Evolutionary conservation across 1,284 basidiomycete genomes (phyloP).

Genomic region (Irpex sp.): DNA sequence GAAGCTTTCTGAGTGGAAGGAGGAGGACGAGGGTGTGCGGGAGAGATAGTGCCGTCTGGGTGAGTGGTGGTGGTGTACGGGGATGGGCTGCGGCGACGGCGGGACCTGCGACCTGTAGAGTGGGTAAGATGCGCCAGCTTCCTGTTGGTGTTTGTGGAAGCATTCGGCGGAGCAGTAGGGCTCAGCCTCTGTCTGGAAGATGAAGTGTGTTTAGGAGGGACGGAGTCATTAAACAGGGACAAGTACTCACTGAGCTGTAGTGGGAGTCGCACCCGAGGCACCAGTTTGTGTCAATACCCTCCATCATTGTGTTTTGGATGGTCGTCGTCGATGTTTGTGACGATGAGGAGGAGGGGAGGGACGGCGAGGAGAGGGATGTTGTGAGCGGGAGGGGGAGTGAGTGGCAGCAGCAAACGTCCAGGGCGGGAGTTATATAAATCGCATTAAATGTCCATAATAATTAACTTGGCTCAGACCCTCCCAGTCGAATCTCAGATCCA

Average conservation of each 20-base stretch:
- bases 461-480: neutral
- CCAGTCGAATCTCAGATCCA: neutral
- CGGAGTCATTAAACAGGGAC: neutral
- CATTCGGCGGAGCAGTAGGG: conserved; percentile 5
- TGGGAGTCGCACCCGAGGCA: conserved; percentile 7
- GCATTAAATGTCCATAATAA: neutral
- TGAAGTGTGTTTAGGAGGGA: conserved; percentile 11
- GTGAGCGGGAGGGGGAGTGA: neutral
- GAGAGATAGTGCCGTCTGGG: neutral
- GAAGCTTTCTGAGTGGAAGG: conserved; percentile 13
- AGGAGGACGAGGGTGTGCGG: conserved; percentile 7
- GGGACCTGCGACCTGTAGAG: neutral
- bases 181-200: conserved; percentile 3
- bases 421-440: neutral
- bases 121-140: neutral
- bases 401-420: neutral
- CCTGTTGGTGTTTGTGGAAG: neutral
- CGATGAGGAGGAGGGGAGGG: conserved; percentile 7
- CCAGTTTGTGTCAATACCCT: conserved; percentile 7
- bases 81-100: conserved; percentile 3
- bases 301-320: conserved; percentile 11
- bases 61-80: neutral
- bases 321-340: conserved; percentile 9
- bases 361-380: neutral
- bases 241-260: conserved; percentile 3